Conservation (phyloP, 2,329 filamentous ascomycete genomes). For the Alternaria brassicicola region DNA sequence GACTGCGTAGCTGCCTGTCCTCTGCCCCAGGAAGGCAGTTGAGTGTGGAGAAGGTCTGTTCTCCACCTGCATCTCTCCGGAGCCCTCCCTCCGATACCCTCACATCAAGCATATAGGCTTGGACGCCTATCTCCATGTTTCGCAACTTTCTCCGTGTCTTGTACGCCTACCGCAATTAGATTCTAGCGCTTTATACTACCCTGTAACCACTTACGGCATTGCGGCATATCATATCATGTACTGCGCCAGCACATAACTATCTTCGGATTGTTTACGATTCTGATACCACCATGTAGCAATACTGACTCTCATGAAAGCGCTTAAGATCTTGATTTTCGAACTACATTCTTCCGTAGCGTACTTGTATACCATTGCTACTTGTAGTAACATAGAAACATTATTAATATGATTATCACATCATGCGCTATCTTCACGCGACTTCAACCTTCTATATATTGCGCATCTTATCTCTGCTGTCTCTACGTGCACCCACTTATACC, state of each 20-base stretch:
- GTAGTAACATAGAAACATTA: background rate
- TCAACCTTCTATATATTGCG: background rate
- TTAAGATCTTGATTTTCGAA: background rate
- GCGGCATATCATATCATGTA: background rate
- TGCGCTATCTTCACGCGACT: background rate
- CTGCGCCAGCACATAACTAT: background rate
- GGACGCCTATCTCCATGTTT: background rate
- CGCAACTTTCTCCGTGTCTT: background rate
- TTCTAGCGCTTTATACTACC: background rate
- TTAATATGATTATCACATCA: background rate
- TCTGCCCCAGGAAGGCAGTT: background rate
- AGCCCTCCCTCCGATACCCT: background rate
- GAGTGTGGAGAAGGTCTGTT: background rate
- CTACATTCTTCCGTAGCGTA: background rate
- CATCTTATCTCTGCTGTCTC: conserved; percentile 3
- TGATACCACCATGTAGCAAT: background rate
- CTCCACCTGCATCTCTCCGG: background rate
- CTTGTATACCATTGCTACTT: background rate
- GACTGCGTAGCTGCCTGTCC: background rate
- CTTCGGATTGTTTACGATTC: background rate
- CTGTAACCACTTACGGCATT: background rate
- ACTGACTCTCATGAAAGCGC: background rate
- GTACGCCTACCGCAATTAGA: background rate
- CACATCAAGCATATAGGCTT: background rate
- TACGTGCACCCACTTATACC: background rate